Evolutionary conservation across 768 basidiomycete species (phyloP), one percentile per base, ranked within the genome.

Genomic region (Pleurotus tuoliensis): DNA sequence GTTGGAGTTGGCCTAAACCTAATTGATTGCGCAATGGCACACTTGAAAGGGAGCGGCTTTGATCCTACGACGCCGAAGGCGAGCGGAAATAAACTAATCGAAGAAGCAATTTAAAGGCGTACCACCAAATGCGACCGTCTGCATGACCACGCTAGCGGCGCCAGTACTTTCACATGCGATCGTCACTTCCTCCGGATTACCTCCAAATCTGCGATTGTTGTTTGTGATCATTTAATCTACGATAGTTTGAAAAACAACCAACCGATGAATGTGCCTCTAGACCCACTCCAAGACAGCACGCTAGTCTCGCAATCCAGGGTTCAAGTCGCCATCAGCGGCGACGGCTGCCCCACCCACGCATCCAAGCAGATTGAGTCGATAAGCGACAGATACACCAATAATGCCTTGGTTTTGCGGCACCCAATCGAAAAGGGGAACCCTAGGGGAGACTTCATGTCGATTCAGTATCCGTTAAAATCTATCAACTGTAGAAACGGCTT

Each of bases 381-480:
- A 72, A 2, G 66, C 64, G 43, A 74, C 63, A 25, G 69, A 70
- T 3, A 75, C 74, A 8, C 59, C 70, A 7, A 75, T 60, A 24
- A 77, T 63, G 2, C 69, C 65, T 0, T 64, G 65, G 54, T 75
- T 64, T 58, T 76, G 75, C 4, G 71, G 68, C 4, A 80, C 76
- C 79, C 77, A 77, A 55, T 78, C 74, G 57, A 76, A 73, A 59
- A 79, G 62, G 1, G 79, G 57, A 78, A 79, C 5, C 76, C 77
- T 67, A 76, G 73, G 6, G 77, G 73, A 12, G 77, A 69, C 76
- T 78, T 25, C 16, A 50, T 0, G 41, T 20, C 18, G 27, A 11
- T 27, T 27, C 18, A 30, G 57, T 45, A 18, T 9, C 2, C 43
- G n/a, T 11, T 34, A 34, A 34, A 11, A 18, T 22, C 22, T 25